Evolutionary conservation across 805 yeast genomes (phyloP).

Genomic region (Jamesozyma hellenica): DNA sequence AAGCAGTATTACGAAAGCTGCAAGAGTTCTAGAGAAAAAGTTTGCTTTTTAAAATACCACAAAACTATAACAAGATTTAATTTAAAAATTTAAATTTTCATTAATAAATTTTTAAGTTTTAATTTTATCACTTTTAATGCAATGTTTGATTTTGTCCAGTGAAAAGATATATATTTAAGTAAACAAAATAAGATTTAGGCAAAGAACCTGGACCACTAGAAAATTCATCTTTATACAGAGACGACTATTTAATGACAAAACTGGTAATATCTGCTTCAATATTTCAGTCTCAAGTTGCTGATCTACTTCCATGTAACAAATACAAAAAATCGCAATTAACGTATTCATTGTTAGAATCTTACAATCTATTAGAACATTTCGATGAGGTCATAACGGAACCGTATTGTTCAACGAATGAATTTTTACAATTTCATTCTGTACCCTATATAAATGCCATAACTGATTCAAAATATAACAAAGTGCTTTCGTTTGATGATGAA

Average conservation of each 20-base stretch:
- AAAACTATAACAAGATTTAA: too few relatives aligned
- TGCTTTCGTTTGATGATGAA: slow-evolving; percentile 12
- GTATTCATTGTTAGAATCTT: slow-evolving; percentile 17
- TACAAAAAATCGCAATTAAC: slow-evolving; percentile 19
- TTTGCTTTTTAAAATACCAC: too few relatives aligned
- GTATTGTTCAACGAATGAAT: slow-evolving; percentile 26
- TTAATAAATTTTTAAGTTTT: too few relatives aligned
- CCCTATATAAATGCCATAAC: slow-evolving; percentile 36
- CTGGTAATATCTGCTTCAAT: slow-evolving; percentile 20
- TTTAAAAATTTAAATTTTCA: too few relatives aligned
- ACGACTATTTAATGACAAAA: slow-evolving; percentile 17
- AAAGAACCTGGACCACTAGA: too few relatives aligned
- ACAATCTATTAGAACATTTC: slow-evolving; percentile 16
- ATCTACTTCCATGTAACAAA: slow-evolving; percentile 27
- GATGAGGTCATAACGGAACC: slow-evolving; percentile 16
- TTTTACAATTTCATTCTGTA: slow-evolving; percentile 41
- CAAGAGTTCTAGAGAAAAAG: too few relatives aligned
- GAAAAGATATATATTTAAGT: too few relatives aligned
- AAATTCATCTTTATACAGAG: too few relatives aligned
- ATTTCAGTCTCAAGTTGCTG: slow-evolving; percentile 25
- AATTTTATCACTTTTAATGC: too few relatives aligned
- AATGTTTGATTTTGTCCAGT: too few relatives aligned
- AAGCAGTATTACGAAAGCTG: too few relatives aligned
- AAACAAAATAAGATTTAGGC: too few relatives aligned
- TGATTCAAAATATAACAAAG: slow-evolving; percentile 12